Conservation (phyloP, 805 yeast genomes). For the Myxozyma mucilagina region DNA sequence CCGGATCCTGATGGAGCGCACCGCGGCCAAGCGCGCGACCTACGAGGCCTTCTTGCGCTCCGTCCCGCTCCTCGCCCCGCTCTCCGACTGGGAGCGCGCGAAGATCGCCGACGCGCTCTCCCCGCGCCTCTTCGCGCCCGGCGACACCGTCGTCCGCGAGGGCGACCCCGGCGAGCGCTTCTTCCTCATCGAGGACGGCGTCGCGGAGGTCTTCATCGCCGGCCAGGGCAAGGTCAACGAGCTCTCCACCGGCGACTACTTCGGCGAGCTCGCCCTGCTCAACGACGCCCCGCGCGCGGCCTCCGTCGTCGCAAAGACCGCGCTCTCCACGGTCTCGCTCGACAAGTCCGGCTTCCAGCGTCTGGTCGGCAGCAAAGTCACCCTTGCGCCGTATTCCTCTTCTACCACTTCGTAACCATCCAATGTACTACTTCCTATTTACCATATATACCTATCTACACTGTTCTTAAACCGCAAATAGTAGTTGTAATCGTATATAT, state of each 20-base stretch:
- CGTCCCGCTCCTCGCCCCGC: conserved; percentile 74
- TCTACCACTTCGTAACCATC: too few relatives aligned
- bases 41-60: conserved; percentile 85
- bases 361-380: conserved; percentile 58
- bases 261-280: conserved; percentile 92
- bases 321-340: conserved; percentile 84
- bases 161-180: conserved; percentile 84
- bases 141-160: conserved; percentile 74
- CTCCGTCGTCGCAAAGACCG: conserved; percentile 73
- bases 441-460: too few relatives aligned
- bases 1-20: conserved; percentile 84
- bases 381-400: background rate
- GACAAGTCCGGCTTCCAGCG: conserved; percentile 93
- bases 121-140: conserved; percentile 69
- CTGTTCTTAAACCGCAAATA: too few relatives aligned
- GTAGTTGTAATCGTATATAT: too few relatives aligned
- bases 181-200: conserved; percentile 76
- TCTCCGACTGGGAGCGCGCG: conserved; percentile 78
- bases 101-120: conserved; percentile 93
- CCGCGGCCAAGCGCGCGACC: conserved; percentile 84
- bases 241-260: conserved; percentile 81
- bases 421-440: too few relatives aligned
- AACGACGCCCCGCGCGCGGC: conserved; percentile 94
- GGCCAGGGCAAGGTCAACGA: conserved; percentile 61
- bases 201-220: conserved; percentile 68